These are phyloP conservation scores for Nakazawaea wickerhamii DNA, from an alignment of 805 yeast species.

Conservation along the genomic window DNA sequence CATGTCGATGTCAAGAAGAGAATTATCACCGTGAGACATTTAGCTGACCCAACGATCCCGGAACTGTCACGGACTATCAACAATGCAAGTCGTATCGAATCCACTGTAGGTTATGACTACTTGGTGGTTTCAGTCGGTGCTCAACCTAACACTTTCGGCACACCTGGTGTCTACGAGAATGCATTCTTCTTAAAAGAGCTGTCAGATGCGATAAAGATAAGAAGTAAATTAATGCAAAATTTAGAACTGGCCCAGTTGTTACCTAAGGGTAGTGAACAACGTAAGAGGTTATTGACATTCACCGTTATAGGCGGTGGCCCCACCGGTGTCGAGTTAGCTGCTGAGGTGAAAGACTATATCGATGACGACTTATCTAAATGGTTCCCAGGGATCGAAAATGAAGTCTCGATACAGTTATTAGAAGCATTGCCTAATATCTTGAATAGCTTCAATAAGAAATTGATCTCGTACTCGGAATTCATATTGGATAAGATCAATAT, in stretches of 20 bases:
- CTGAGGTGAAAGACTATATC: constrained; percentile 90
- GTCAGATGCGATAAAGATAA: constrained; percentile 78
- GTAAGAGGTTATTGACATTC: constrained; percentile 78
- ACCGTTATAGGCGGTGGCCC: constrained; percentile 99
- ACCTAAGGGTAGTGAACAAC: constrained; percentile 65
- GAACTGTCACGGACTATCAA: constrained; percentile 34
- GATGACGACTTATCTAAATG: constrained; percentile 85
- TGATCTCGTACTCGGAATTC: constrained; percentile 74
- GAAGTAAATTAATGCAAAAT: constrained; percentile 77
- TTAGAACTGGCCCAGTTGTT: constrained; percentile 84
- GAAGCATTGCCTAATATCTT: constrained; percentile 91
- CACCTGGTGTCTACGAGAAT: constrained; percentile 87
- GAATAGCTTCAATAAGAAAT: constrained; percentile 62
- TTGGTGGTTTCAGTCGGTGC: constrained; percentile 94
- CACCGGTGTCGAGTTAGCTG: constrained; percentile 97
- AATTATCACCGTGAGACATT: constrained; percentile 55
- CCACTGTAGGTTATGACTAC: constrained; percentile 64
- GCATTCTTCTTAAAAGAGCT: constrained; percentile 89
- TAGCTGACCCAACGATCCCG: constrained; percentile 41
- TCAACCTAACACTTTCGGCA: constrained; percentile 89
- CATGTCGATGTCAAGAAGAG: constrained; percentile 71
- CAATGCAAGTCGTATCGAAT: constrained; percentile 31
- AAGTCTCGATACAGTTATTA: constrained; percentile 76
- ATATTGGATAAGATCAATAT: constrained; percentile 65
- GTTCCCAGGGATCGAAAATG: constrained; percentile 82